Evolutionary conservation across 139 green algal species (phyloP).

Genomic region (Ostreobium quekettii): DNA sequence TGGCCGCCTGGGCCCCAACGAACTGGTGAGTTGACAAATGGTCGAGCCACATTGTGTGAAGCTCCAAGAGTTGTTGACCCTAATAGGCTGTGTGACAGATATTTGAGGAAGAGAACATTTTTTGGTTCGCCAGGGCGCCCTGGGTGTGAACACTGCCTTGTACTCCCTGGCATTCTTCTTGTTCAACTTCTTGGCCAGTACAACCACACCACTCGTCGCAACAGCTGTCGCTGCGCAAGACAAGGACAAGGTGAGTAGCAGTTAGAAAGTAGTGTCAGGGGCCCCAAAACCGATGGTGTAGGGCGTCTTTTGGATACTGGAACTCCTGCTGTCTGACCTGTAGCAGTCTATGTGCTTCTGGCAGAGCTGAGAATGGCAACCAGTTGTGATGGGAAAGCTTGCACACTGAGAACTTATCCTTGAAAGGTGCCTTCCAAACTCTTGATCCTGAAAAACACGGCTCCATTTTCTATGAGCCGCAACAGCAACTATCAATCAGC

Average conservation of each 20-base stretch:
- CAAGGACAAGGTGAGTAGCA: constrained; percentile 18
- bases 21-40: constrained; percentile 12
- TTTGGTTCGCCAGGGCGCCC: constrained; percentile 36
- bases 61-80: too few relatives aligned
- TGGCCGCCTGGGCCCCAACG: constrained; percentile 40
- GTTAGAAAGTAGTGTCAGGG: too few relatives aligned
- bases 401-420: too few relatives aligned
- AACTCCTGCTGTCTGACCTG: too few relatives aligned
- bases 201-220: constrained; percentile 63
- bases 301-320: too few relatives aligned
- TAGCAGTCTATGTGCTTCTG: neutral
- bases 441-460: too few relatives aligned
- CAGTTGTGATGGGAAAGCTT: too few relatives aligned
- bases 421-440: too few relatives aligned
- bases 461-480: too few relatives aligned
- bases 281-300: too few relatives aligned
- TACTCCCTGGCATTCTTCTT: constrained; percentile 62
- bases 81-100: neutral
- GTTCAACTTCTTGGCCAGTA: constrained; percentile 71
- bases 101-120: neutral
- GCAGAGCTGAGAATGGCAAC: too few relatives aligned
- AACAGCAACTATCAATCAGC: too few relatives aligned
- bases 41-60: neutral
- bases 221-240: constrained; percentile 33
- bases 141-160: constrained; percentile 58